A percentile compares a stretch with the other conserved stretches of the same genome.
phyloP scores from a whole-genome alignment of 1,284 basidiomycete genomes.

The Trametes hirsuta region DNA sequence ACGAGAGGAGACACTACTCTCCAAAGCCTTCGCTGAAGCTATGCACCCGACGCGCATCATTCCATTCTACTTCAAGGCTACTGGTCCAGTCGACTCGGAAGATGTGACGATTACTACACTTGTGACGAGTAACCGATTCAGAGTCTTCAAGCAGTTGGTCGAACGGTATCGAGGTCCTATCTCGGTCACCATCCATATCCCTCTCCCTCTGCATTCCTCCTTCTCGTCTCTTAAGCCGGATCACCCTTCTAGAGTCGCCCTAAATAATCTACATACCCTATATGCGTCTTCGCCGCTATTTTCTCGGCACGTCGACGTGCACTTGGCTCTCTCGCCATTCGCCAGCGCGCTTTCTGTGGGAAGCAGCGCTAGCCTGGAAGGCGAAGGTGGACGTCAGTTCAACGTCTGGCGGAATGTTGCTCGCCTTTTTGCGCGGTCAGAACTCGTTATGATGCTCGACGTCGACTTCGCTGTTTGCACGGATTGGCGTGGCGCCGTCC shows the following conservation, averaged over 20 bases:
- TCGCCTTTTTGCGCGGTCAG: slow-evolving; percentile 77
- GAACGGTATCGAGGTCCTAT: slow-evolving; percentile 80
- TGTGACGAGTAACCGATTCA: slow-evolving; percentile 78
- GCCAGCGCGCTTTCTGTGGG: slow-evolving; percentile 29
- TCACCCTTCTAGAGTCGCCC: slow-evolving; percentile 39
- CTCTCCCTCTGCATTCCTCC: slow-evolving; percentile 33
- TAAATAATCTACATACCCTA: slow-evolving; percentile 64
- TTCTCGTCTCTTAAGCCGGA: slow-evolving; percentile 31
- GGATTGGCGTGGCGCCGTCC: slow-evolving; percentile 66
- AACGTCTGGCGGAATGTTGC: slow-evolving; percentile 88
- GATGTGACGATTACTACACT: slow-evolving; percentile 86
- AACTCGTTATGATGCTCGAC: slow-evolving; percentile 87
- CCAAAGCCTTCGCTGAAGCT: slow-evolving; percentile 68
- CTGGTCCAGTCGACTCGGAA: slow-evolving; percentile 49
- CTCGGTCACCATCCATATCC: slow-evolving; percentile 79
- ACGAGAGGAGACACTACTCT: slow-evolving; percentile 42
- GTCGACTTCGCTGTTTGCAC: slow-evolving; percentile 86
- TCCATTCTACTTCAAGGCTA: slow-evolving; percentile 79
- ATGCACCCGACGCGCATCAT: slow-evolving; percentile 75
- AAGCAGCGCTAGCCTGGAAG: slow-evolving; percentile 14
- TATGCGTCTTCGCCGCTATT: slow-evolving; percentile 69
- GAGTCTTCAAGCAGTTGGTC: slow-evolving; percentile 70
- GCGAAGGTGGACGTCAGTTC: slow-evolving; percentile 66
- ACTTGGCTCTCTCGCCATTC: slow-evolving; percentile 83
- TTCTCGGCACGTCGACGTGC: slow-evolving; percentile 78